Conservation (phyloP, 2,329 filamentous ascomycete genomes). For the Myriosclerotinia duriaeana region DNA sequence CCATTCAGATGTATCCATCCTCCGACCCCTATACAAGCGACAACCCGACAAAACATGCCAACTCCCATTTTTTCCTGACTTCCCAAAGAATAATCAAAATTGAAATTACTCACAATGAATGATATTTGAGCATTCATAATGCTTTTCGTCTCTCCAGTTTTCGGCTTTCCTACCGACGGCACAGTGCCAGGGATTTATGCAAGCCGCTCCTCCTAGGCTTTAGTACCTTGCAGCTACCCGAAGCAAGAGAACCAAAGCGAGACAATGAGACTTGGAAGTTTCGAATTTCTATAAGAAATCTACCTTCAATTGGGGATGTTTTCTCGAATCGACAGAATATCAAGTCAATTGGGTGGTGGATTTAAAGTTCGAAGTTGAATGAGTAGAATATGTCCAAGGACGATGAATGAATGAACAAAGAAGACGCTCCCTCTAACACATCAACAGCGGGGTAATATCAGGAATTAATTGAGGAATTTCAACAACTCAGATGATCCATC, state of each 20-base stretch:
- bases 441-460: conserved; percentile 21
- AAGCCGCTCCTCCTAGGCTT: conserved; percentile 30
- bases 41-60: conserved; percentile 15
- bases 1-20: conserved; percentile 10
- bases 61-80: background rate
- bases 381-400: background rate
- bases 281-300: background rate
- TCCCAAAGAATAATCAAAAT: background rate
- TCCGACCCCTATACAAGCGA: conserved; percentile 18
- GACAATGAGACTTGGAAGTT: conserved; percentile 8
- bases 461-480: conserved; percentile 12
- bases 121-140: conserved; percentile 59
- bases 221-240: conserved; percentile 40
- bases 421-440: conserved; percentile 1
- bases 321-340: background rate
- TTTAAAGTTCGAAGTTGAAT: background rate
- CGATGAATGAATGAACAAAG: conserved; percentile 6
- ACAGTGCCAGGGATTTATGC: conserved; percentile 34
- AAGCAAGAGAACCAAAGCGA: conserved; percentile 23
- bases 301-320: background rate
- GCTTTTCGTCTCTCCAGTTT: conserved; percentile 30
- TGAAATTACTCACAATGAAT: conserved; percentile 51
- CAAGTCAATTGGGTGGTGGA: conserved; percentile 5
- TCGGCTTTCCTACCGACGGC: conserved; percentile 24
- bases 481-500: conserved; percentile 12